Conservation (phyloP, 1,284 basidiomycete species). For the Ganoderma lucidum region DNA sequence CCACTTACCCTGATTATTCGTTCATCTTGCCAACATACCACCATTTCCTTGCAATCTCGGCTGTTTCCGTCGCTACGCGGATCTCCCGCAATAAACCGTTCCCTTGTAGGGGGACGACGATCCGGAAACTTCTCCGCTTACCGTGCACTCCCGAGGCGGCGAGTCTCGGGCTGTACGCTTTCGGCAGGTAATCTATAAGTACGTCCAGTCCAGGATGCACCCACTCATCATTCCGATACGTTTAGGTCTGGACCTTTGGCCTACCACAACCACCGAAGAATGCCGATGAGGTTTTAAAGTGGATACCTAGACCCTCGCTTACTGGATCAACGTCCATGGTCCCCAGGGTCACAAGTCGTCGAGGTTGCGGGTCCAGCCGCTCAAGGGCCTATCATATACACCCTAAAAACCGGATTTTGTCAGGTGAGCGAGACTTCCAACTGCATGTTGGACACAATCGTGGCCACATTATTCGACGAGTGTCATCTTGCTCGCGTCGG, state of each 20-base stretch:
- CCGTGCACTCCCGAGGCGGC: conserved; percentile 11
- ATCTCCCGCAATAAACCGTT: background rate
- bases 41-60: too few species aligned
- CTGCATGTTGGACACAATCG: conserved; percentile 1
- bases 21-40: too few species aligned
- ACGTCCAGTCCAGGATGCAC: background rate
- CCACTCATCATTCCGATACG: background rate
- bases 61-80: background rate
- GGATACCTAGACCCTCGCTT: background rate
- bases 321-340: background rate
- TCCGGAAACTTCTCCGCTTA: background rate
- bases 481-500: conserved; percentile 14
- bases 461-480: conserved; percentile 17
- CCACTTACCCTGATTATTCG: too few species aligned
- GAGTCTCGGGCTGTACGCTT: conserved; percentile 8
- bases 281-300: background rate
- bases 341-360: background rate
- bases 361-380: conserved; percentile 8
- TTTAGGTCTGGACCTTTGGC: background rate
- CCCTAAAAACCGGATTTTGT: background rate
- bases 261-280: conserved; percentile 1
- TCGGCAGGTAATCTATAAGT: background rate
- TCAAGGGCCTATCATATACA: conserved; percentile 5
- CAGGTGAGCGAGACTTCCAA: conserved; percentile 7
- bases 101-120: background rate